Percentiles rank a stretch among this genome's conserved stretches.
These are phyloP conservation scores for Roridomyces roridus DNA, from an alignment of 768 basidiomycete genomes.

Conservation along the genomic window DNA sequence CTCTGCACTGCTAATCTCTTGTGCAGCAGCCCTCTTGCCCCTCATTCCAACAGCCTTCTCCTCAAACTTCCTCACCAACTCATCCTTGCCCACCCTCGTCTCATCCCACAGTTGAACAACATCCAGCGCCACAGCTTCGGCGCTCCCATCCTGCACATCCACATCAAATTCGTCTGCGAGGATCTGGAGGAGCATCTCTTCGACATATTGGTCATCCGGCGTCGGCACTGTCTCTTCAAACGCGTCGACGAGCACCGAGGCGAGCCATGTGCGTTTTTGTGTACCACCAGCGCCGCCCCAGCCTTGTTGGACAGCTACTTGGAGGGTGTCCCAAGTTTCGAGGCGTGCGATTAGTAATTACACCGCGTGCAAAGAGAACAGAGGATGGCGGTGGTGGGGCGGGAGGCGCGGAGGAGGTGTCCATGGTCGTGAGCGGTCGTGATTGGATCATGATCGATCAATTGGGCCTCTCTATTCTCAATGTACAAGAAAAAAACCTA, in stretches of 20 bases:
- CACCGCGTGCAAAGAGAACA: too few species aligned
- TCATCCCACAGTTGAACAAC: constrained; percentile 73
- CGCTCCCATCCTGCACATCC: constrained; percentile 84
- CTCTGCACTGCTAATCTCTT: constrained; percentile 47
- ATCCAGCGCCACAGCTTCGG: constrained; percentile 74
- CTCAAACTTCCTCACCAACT: constrained; percentile 67
- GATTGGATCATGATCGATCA: too few species aligned
- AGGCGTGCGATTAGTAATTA: too few species aligned
- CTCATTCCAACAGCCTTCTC: constrained; percentile 59
- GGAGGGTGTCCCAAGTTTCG: constrained; percentile 83
- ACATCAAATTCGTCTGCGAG: constrained; percentile 90
- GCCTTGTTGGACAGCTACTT: constrained; percentile 80
- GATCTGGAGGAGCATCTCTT: constrained; percentile 81
- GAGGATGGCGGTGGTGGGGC: too few species aligned
- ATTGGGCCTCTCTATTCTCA: too few species aligned
- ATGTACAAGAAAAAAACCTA: too few species aligned
- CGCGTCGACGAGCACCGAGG: constrained; percentile 78
- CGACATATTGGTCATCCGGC: constrained; percentile 77
- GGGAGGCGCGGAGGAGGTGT: too few species aligned
- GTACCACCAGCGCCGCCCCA: constrained; percentile 84
- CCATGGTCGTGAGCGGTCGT: too few species aligned
- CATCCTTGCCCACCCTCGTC: constrained; percentile 49
- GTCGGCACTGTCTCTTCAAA: constrained; percentile 63
- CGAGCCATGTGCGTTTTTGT: constrained; percentile 85
- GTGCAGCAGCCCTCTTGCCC: constrained; percentile 60